Evolutionary conservation across 2,329 filamentous ascomycete genomes (phyloP).

Genomic region (Penicillium sp.): DNA sequence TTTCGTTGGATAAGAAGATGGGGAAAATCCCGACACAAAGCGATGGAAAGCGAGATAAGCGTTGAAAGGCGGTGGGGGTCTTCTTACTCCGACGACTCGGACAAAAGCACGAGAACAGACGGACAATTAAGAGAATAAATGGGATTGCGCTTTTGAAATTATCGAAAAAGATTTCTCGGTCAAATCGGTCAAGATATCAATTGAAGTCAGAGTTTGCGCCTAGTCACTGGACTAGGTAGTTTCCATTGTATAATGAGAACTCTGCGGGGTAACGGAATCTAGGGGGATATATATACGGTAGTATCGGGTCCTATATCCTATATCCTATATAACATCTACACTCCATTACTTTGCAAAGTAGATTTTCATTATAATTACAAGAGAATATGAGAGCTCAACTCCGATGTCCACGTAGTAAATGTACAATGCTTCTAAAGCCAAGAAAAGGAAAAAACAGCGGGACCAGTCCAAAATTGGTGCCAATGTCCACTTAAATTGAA

Average conservation of each 20-base stretch:
- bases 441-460: no score
- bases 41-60: slow-evolving; percentile 36
- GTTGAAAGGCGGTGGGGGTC: slow-evolving; percentile 28
- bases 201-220: neutral
- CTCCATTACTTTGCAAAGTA: neutral
- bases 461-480: neutral
- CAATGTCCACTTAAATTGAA: neutral
- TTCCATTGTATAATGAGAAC: slow-evolving; percentile 19
- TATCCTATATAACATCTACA: neutral
- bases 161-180: neutral
- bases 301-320: neutral
- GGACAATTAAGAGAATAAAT: neutral
- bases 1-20: slow-evolving; percentile 19
- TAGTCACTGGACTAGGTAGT: slow-evolving; percentile 9
- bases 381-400: neutral
- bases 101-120: neutral
- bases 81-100: slow-evolving; percentile 13
- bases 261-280: slow-evolving; percentile 24
- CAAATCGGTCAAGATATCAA: neutral
- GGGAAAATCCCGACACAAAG: slow-evolving; percentile 21
- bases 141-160: neutral
- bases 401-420: neutral
- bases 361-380: neutral
- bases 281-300: neutral
- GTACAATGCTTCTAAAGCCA: neutral